These are phyloP conservation scores for Raffaelea arxii DNA, from an alignment of 2,329 filamentous ascomycete genomes.

Conservation along the genomic window DNA sequence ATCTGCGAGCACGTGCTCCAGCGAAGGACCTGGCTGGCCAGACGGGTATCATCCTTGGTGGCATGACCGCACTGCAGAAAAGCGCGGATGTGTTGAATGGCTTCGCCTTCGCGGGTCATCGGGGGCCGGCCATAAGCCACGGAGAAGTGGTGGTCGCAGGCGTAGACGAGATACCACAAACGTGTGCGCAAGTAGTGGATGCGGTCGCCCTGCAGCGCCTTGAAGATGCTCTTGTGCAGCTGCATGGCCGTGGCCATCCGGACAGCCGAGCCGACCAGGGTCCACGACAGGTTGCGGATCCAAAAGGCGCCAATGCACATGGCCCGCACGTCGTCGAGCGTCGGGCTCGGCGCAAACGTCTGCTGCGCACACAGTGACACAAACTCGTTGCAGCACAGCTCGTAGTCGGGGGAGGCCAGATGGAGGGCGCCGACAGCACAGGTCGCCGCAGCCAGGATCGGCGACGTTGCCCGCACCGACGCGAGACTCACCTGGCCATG, in stretches of 20 bases:
- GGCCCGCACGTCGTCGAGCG: slow-evolving; percentile 4
- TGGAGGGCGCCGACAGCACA: slow-evolving; percentile 7
- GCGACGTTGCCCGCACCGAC: slow-evolving; percentile 1
- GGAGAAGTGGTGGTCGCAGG: slow-evolving; percentile 8
- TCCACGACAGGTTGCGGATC: slow-evolving; percentile 6
- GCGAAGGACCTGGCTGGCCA: slow-evolving; percentile 12
- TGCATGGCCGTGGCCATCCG: slow-evolving; percentile 3
- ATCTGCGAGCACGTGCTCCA: slow-evolving; percentile 10
- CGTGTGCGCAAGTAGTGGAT: background rate
- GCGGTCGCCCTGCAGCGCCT: background rate
- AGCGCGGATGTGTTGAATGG: background rate
- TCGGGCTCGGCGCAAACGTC: background rate
- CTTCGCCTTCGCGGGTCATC: slow-evolving; percentile 6
- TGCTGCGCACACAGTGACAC: background rate
- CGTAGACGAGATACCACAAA: slow-evolving; percentile 4
- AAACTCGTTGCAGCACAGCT: background rate
- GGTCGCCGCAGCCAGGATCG: slow-evolving; percentile 1
- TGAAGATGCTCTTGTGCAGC: slow-evolving; percentile 1
- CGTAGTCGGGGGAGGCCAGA: background rate
- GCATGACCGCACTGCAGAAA: slow-evolving; percentile 9
- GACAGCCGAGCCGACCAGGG: slow-evolving; percentile 2
- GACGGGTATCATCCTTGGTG: slow-evolving; percentile 9
- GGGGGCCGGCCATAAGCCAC: slow-evolving; percentile 10
- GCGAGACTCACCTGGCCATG: background rate
- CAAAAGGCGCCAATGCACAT: slow-evolving; percentile 8